A percentile compares a stretch with the other conserved stretches of the same genome.
Evolutionary conservation across 371 early-diverging fungal genomes (phyloP).

Genomic region (Mucor sp.): DNA sequence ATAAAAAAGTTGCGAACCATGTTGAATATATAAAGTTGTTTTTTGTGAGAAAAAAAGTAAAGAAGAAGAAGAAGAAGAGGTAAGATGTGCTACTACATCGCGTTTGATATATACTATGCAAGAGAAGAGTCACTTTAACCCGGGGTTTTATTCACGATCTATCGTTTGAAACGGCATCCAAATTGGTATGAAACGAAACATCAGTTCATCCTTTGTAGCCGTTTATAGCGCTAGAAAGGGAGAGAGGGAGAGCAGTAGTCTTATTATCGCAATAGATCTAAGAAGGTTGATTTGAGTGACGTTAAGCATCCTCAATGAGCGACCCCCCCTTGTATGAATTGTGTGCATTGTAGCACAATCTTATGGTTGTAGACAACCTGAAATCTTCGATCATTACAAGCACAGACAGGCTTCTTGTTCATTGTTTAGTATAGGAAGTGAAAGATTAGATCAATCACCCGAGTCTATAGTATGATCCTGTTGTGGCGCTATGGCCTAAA

Average conservation of each 20-base stretch:
- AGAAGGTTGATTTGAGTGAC: background rate
- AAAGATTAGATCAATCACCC: background rate
- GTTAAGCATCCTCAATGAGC: background rate
- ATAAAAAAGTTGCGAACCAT: constrained; percentile 73
- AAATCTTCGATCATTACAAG: background rate
- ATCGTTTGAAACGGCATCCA: background rate
- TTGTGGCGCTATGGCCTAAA: too few species aligned
- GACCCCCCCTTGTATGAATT: background rate
- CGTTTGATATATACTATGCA: constrained; percentile 7
- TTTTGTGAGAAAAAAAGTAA: background rate
- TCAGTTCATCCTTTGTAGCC: background rate
- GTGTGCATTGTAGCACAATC: background rate
- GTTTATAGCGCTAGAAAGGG: background rate
- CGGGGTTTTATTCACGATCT: constrained; percentile 4
- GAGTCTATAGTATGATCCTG: background rate
- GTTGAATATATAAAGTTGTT: constrained; percentile 4
- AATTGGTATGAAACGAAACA: background rate
- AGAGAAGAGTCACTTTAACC: constrained; percentile 7
- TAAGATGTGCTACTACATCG: background rate
- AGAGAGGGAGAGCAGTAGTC: background rate
- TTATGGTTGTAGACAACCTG: background rate
- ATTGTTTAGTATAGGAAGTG: background rate
- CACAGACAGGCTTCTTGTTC: background rate
- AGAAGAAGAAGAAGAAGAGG: constrained; percentile 6
- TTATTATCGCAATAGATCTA: background rate